Conservation (phyloP, 371 early-diverging fungal genomes). For the Apophysomyces ossiformis region DNA sequence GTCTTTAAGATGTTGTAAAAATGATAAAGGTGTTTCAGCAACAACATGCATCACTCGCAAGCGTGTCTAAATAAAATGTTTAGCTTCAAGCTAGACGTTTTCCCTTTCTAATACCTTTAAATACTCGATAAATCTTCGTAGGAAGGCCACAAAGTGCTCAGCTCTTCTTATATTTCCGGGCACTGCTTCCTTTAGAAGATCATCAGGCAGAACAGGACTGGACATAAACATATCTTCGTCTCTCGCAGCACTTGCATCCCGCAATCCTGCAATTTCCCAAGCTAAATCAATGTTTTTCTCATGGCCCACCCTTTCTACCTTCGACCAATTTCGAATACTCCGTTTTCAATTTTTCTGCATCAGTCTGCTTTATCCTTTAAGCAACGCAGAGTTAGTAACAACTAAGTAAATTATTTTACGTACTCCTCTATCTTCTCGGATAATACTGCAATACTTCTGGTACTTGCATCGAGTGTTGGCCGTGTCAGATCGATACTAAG, state of each 20-base stretch:
- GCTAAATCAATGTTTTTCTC: background rate
- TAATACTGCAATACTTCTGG: constrained; percentile 77
- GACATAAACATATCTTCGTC: constrained; percentile 81
- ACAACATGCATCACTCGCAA: constrained; percentile 98
- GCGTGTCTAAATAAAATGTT: constrained; percentile 70
- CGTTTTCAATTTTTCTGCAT: constrained; percentile 83
- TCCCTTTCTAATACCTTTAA: constrained; percentile 72
- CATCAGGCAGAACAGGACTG: constrained; percentile 90
- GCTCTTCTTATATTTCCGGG: constrained; percentile 99
- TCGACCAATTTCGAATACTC: constrained; percentile 92
- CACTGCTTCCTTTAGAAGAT: constrained; percentile 90
- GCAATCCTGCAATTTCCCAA: constrained; percentile 56
- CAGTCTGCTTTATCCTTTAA: constrained; percentile 78
- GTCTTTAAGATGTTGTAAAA: constrained; percentile 92
- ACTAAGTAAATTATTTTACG: constrained; percentile 12
- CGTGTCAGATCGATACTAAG: constrained; percentile 94
- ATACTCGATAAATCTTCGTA: constrained; percentile 98
- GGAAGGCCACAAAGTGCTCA: constrained; percentile 97
- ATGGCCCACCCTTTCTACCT: constrained; percentile 38
- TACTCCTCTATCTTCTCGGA: constrained; percentile 75
- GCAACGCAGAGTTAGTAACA: background rate
- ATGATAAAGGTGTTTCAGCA: constrained; percentile 94
- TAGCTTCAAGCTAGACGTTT: background rate
- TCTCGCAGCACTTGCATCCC: constrained; percentile 73
- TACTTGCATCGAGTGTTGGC: constrained; percentile 89